Percentiles rank a stretch among this genome's conserved stretches.
Evolutionary conservation across 805 yeast genomes (phyloP).

Genomic region (Spathaspora girioi): DNA sequence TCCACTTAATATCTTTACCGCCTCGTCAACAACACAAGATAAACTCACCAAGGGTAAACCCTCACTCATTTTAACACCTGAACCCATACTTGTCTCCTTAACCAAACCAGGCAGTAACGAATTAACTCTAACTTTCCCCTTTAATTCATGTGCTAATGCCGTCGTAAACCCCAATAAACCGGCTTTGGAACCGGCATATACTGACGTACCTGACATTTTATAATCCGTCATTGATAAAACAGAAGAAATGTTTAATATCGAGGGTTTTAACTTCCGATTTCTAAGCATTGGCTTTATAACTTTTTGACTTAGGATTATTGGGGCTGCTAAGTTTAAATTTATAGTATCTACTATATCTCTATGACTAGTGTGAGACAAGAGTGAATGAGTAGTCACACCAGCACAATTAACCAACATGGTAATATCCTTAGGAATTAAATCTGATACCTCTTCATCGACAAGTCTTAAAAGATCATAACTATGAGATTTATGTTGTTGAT

Average conservation of each 20-base stretch:
- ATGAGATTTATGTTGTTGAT: conserved; percentile 8
- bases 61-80: conserved; percentile 17
- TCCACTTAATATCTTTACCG: conserved; percentile 18
- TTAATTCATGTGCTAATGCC: conserved; percentile 58
- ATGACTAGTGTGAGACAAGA: conserved; percentile 43
- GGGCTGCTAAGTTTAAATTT: conserved; percentile 54
- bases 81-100: conserved; percentile 64
- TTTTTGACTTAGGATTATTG: conserved; percentile 55
- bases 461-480: conserved; percentile 10
- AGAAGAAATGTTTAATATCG: conserved; percentile 65
- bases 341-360: conserved; percentile 45
- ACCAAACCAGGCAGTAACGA: conserved; percentile 67
- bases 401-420: conserved; percentile 62
- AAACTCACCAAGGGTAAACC: conserved; percentile 21
- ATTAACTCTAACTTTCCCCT: conserved; percentile 56
- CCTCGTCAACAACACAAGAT: conserved; percentile 24
- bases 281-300: conserved; percentile 50
- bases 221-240: conserved; percentile 44
- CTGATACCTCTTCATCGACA: background rate
- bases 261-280: conserved; percentile 15
- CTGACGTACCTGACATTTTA: conserved; percentile 52
- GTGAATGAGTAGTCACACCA: conserved; percentile 56
- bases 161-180: conserved; percentile 64
- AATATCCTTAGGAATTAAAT: conserved; percentile 18
- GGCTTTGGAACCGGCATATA: conserved; percentile 68